These are phyloP conservation scores for Colletotrichum paranaense DNA, from an alignment of 2,329 filamentous ascomycete species.

Conservation along the genomic window DNA sequence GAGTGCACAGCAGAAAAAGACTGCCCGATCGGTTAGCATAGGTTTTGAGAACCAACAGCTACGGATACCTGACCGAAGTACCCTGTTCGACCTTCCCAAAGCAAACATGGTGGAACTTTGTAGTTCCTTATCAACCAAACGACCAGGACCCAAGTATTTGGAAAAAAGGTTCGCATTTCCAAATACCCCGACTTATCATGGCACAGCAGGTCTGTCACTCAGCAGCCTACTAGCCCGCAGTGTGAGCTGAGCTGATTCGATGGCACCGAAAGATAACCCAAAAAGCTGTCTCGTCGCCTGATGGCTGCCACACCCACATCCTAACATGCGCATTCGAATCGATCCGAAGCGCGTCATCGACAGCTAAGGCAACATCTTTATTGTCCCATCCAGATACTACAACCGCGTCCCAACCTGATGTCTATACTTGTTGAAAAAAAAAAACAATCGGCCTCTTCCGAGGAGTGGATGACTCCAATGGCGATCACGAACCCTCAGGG, in stretches of 20 bases:
- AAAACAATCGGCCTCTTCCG: slow-evolving; percentile 11
- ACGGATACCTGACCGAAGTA: slow-evolving; percentile 16
- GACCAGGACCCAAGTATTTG: slow-evolving; percentile 13
- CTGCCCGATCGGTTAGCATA: slow-evolving; percentile 21
- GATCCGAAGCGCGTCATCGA: slow-evolving; percentile 22
- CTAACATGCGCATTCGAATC: slow-evolving; percentile 5
- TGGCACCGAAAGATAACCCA: slow-evolving; percentile 15
- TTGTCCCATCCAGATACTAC: background rate
- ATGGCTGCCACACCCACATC: slow-evolving; percentile 17
- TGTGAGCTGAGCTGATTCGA: slow-evolving; percentile 18
- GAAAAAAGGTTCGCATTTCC: slow-evolving; percentile 5
- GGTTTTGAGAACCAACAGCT: slow-evolving; percentile 17
- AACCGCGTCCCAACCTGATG: background rate
- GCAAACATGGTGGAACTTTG: slow-evolving; percentile 20
- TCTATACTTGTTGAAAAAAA: background rate
- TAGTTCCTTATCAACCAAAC: slow-evolving; percentile 16
- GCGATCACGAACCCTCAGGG: slow-evolving; percentile 5
- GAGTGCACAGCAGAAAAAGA: background rate
- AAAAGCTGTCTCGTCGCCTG: background rate
- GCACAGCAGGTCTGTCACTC: background rate
- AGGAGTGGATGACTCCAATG: slow-evolving; percentile 5
- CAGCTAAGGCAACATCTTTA: background rate
- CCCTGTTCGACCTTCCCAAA: slow-evolving; percentile 29
- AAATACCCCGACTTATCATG: slow-evolving; percentile 18
- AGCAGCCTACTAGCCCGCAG: background rate